A percentile compares a stretch with the other conserved stretches of the same genome.
These are phyloP conservation scores for Xylogone sp. DNA, from an alignment of 2,329 filamentous ascomycete genomes.

Conservation along the genomic window DNA sequence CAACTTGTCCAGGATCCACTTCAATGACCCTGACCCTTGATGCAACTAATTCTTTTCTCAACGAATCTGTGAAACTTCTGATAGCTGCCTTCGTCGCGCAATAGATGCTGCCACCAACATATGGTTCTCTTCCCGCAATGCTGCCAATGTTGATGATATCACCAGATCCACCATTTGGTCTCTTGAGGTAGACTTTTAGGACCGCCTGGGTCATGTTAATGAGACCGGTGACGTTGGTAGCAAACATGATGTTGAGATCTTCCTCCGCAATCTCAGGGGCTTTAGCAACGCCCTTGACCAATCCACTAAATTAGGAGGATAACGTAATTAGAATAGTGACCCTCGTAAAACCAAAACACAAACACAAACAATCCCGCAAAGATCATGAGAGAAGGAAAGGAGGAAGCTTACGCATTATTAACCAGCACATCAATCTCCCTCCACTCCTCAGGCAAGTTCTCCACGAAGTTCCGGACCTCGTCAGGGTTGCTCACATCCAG, in stretches of 20 bases:
- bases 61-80: conserved; percentile 74
- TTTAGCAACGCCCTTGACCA: conserved; percentile 84
- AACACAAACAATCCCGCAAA: too few relatives aligned
- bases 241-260: conserved; percentile 85
- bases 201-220: conserved; percentile 96
- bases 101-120: conserved; percentile 84
- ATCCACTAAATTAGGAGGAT: conserved; percentile 52
- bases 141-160: conserved; percentile 96
- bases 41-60: conserved; percentile 79
- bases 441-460: conserved; percentile 73
- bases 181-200: conserved; percentile 73
- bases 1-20: conserved; percentile 88
- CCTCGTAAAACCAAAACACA: too few relatives aligned
- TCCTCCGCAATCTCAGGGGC: conserved; percentile 78
- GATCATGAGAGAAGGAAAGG: too few relatives aligned
- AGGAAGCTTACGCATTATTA: conserved; percentile 81
- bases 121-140: conserved; percentile 86
- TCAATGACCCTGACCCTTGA: conserved; percentile 81
- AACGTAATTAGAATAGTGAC: not conserved
- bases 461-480: conserved; percentile 70
- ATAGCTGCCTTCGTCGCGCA: conserved; percentile 91
- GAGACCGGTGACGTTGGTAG: conserved; percentile 89
- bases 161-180: conserved; percentile 67
- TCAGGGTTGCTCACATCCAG: conserved; percentile 81
- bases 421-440: conserved; percentile 83